These are phyloP conservation scores for Sugiyamaella chiloensis DNA, from an alignment of 805 yeast genomes.

Conservation along the genomic window DNA sequence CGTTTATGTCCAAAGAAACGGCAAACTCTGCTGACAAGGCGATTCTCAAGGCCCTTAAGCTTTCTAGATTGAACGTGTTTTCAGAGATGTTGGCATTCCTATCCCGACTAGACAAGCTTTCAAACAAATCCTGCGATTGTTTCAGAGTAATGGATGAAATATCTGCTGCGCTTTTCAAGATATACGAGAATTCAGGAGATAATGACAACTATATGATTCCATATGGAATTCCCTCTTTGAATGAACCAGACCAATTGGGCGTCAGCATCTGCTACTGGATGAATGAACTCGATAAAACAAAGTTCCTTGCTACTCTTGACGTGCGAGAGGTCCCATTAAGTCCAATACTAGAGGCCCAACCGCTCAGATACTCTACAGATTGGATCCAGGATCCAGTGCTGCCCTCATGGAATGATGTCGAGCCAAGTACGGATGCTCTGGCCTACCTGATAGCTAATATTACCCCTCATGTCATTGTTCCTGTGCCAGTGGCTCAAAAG, in stretches of 20 bases:
- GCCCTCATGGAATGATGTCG: conserved; percentile 18
- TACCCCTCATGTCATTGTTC: conserved; percentile 35
- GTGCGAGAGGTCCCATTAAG: conserved; percentile 3
- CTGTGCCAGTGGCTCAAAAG: conserved; percentile 18
- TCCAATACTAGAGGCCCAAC: neutral
- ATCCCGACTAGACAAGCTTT: conserved; percentile 34
- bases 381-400: conserved; percentile 22
- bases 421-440: conserved; percentile 23
- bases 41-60: conserved; percentile 27
- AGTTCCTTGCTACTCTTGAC: conserved; percentile 1
- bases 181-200: neutral
- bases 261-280: conserved; percentile 34
- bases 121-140: conserved; percentile 34
- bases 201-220: conserved; percentile 1
- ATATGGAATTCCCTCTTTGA: conserved; percentile 33
- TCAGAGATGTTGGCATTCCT: conserved; percentile 32
- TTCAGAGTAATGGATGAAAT: conserved; percentile 34
- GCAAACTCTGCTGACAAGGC: conserved; percentile 23
- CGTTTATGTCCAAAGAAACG: conserved; percentile 28
- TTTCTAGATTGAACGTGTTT: conserved; percentile 35
- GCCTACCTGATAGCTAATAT: conserved; percentile 34
- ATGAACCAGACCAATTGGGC: conserved; percentile 32
- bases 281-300: conserved; percentile 1
- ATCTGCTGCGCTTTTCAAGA: conserved; percentile 27
- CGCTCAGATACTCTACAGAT: conserved; percentile 20